Conservation (phyloP, 164 flowering plant species). For the Litsea cubeba region DNA sequence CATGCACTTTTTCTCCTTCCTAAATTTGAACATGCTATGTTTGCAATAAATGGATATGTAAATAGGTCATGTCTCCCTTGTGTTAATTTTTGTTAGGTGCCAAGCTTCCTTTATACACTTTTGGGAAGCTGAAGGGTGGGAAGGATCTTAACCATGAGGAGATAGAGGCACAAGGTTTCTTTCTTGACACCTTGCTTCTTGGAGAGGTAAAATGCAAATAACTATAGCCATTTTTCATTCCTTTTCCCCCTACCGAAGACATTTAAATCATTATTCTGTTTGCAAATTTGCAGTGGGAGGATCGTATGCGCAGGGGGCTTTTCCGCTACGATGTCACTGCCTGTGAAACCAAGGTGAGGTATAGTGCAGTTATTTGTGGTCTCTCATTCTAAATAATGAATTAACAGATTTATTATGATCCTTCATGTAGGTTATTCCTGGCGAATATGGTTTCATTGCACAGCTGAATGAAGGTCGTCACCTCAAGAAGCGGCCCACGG, state of each 20-base stretch:
- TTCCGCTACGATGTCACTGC: slow-evolving; percentile 82
- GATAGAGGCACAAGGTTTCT: slow-evolving; percentile 6
- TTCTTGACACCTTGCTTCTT: slow-evolving; percentile 34
- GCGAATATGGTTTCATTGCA: slow-evolving; percentile 64
- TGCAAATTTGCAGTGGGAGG: slow-evolving; percentile 55
- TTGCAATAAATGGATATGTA: too few relatives aligned
- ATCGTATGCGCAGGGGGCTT: slow-evolving; percentile 58
- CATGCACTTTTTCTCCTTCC: too few relatives aligned
- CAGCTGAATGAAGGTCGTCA: slow-evolving; percentile 91
- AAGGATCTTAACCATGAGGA: not conserved
- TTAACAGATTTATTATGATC: not conserved
- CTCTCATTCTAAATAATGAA: not conserved
- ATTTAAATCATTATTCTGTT: not conserved
- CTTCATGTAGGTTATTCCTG: slow-evolving; percentile 40
- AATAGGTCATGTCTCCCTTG: too few relatives aligned
- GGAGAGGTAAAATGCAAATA: slow-evolving; percentile 18
- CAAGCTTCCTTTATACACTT: slow-evolving; percentile 44
- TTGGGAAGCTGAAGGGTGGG: slow-evolving; percentile 15
- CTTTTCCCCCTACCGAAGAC: not conserved
- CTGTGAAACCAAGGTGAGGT: slow-evolving; percentile 54
- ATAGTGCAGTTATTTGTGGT: not conserved
- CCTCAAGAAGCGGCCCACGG: slow-evolving; percentile 81
- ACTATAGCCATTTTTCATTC: not conserved
- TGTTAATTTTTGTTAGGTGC: slow-evolving; percentile 27
- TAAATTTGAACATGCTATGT: too few relatives aligned